phyloP scores from a whole-genome alignment of 768 basidiomycete genomes.

The Boletus sp. region DNA sequence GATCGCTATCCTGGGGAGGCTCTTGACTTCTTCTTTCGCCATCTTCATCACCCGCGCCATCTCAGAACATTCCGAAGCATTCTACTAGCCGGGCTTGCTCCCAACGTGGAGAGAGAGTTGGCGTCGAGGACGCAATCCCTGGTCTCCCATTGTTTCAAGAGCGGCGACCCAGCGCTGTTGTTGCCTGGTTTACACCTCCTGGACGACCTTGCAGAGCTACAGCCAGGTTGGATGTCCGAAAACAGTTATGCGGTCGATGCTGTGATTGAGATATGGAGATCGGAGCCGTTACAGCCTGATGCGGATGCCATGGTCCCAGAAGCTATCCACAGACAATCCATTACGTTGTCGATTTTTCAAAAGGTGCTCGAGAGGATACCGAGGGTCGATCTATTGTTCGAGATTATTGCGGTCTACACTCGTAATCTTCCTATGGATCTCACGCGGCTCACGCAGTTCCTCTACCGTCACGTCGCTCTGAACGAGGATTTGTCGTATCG shows the following conservation, averaged over 20 bases:
- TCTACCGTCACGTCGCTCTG: conserved; percentile 81
- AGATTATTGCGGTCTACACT: conserved; percentile 77
- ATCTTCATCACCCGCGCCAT: conserved; percentile 74
- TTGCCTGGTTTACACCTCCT: conserved; percentile 74
- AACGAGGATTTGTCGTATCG: conserved; percentile 66
- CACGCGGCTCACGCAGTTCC: conserved; percentile 73
- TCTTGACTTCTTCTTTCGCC: conserved; percentile 76
- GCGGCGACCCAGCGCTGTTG: conserved; percentile 47
- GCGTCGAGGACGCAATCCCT: conserved; percentile 55
- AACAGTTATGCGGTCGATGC: conserved; percentile 66
- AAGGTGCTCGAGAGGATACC: conserved; percentile 64
- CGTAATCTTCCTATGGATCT: conserved; percentile 80
- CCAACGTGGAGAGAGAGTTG: conserved; percentile 67
- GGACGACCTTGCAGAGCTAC: conserved; percentile 65
- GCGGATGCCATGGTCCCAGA: conserved; percentile 45
- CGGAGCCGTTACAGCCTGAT: conserved; percentile 44
- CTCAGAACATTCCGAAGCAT: conserved; percentile 83
- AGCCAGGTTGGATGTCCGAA: conserved; percentile 69
- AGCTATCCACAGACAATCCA: conserved; percentile 53
- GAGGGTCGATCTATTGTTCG: conserved; percentile 86
- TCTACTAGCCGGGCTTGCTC: conserved; percentile 74
- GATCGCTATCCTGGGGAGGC: conserved; percentile 87
- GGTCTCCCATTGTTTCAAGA: conserved; percentile 48
- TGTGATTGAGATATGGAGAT: conserved; percentile 70
- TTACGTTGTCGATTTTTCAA: conserved; percentile 77